Conservation (phyloP, 768 basidiomycete species). For the Boletus patriciae region DNA sequence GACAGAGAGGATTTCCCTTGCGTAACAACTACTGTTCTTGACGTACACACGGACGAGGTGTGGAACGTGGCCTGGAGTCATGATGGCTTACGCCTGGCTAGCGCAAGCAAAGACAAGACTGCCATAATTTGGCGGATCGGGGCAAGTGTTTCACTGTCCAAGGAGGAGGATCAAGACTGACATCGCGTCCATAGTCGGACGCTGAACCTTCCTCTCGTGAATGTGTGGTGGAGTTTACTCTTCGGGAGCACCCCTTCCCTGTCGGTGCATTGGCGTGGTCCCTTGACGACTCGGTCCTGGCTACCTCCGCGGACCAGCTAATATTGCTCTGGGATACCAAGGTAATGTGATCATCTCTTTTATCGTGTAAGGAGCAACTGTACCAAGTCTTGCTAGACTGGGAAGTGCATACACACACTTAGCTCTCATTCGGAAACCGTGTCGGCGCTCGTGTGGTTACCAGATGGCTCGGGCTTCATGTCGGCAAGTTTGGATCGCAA, state of each 20-base stretch:
- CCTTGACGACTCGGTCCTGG: slow-evolving; percentile 76
- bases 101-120: slow-evolving; percentile 81
- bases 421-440: slow-evolving; percentile 80
- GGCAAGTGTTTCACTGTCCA: slow-evolving; percentile 48
- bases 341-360: slow-evolving; percentile 44
- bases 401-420: slow-evolving; percentile 63
- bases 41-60: slow-evolving; percentile 89
- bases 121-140: slow-evolving; percentile 89
- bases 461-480: slow-evolving; percentile 86
- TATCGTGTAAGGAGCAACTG: not conserved
- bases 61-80: slow-evolving; percentile 97
- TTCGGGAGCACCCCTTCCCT: slow-evolving; percentile 76
- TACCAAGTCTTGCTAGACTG: slow-evolving; percentile 53
- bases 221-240: slow-evolving; percentile 55
- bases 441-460: slow-evolving; percentile 83
- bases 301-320: slow-evolving; percentile 77
- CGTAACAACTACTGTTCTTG: slow-evolving; percentile 79
- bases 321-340: slow-evolving; percentile 91
- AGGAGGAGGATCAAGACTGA: slow-evolving; percentile 6
- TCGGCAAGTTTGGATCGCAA: slow-evolving; percentile 86
- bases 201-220: slow-evolving; percentile 52
- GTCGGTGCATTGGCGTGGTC: slow-evolving; percentile 93
- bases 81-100: slow-evolving; percentile 80
- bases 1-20: slow-evolving; percentile 80
- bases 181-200: slow-evolving; percentile 39